Conservation (phyloP, 2,329 filamentous ascomycete genomes). For the Trichoderma sp. region DNA sequence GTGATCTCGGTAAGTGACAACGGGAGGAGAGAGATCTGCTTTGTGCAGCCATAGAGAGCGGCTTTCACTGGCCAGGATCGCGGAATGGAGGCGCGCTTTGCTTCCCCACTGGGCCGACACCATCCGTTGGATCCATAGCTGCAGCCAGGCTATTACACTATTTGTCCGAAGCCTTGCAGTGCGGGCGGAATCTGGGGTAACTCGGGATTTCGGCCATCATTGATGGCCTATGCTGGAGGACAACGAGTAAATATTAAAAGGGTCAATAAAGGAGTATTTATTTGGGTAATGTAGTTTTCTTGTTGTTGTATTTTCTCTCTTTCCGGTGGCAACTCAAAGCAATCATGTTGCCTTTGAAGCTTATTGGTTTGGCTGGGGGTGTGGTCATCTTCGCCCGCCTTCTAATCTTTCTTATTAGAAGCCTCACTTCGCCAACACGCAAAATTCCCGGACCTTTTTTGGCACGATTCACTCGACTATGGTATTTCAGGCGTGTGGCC, state of each 20-base stretch:
- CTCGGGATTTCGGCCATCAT: not conserved
- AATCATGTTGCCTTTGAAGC: not conserved
- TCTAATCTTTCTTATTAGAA: not conserved
- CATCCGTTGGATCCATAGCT: not conserved
- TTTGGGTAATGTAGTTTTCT: not conserved
- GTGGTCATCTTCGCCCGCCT: not conserved
- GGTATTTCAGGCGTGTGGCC: conserved; percentile 43
- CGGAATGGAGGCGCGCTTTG: not conserved
- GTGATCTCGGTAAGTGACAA: not conserved
- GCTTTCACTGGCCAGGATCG: not conserved
- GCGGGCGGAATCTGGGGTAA: not conserved
- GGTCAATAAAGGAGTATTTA: not conserved
- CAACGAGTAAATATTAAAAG: not conserved
- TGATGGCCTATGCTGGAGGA: not conserved
- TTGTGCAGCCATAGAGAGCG: not conserved
- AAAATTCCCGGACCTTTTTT: conserved; percentile 44
- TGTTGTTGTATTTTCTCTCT: not conserved
- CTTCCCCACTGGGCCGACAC: not conserved
- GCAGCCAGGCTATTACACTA: not conserved
- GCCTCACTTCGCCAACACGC: not conserved
- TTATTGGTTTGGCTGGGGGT: not conserved
- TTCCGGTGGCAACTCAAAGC: not conserved
- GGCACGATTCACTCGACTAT: conserved; percentile 46
- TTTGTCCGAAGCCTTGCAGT: not conserved
- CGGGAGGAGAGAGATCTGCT: not conserved